Conservation (phyloP, 1,284 basidiomycete genomes). For the Cryptococcus amylolentus region DNA sequence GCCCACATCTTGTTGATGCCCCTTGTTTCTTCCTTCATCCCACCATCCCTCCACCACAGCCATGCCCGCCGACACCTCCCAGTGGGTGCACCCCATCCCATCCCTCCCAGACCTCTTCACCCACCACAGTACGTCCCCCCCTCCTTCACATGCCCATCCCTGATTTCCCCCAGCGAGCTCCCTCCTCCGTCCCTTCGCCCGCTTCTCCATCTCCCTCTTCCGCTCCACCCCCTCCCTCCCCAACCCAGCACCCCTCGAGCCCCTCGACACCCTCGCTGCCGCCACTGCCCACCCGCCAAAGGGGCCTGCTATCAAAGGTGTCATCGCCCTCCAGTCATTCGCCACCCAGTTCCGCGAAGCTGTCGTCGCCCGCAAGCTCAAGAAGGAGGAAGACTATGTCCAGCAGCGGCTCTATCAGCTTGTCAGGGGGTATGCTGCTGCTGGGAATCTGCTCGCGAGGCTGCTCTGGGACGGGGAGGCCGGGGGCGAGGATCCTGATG, state of each 20-base stretch:
- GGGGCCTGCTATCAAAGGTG: background rate
- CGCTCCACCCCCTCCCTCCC: slow-evolving; percentile 4
- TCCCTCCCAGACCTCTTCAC: too few relatives aligned
- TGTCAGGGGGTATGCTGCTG: slow-evolving; percentile 5
- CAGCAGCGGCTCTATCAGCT: background rate
- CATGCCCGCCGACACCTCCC: too few relatives aligned
- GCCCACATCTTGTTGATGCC: too few relatives aligned
- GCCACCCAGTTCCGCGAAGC: slow-evolving; percentile 12
- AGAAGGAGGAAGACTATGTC: background rate
- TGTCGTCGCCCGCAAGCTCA: background rate
- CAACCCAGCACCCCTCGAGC: background rate
- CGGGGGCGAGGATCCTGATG: background rate
- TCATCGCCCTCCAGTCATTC: slow-evolving; percentile 10
- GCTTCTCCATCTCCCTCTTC: slow-evolving; percentile 15
- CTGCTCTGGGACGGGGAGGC: background rate
- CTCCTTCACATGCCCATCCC: background rate
- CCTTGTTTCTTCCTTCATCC: too few relatives aligned
- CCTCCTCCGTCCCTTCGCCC: slow-evolving; percentile 13
- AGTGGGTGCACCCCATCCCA: too few relatives aligned
- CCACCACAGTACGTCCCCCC: too few relatives aligned
- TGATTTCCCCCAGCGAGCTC: background rate
- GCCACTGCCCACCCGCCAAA: background rate
- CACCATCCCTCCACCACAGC: too few relatives aligned
- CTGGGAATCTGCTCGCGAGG: slow-evolving; percentile 3
- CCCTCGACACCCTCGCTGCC: background rate